Percentiles rank a stretch among this genome's conserved stretches.
Conservation (phyloP, 2,329 filamentous ascomycete genomes). For the Falciphora oryzae region DNA sequence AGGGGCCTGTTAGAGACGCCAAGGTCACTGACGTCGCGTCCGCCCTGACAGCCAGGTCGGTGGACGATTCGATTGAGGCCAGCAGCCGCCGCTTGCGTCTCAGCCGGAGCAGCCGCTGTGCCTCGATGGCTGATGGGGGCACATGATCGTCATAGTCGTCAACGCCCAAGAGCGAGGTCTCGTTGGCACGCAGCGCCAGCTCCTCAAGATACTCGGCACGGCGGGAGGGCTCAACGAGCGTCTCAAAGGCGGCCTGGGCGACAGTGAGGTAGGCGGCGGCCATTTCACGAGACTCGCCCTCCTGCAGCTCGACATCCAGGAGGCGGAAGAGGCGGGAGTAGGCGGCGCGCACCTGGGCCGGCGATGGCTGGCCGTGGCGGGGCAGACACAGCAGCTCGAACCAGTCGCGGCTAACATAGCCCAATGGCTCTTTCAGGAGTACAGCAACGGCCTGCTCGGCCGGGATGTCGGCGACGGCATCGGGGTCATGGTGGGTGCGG, state of each 20-base stretch:
- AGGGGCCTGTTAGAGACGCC: background rate
- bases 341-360: slow-evolving; percentile 34
- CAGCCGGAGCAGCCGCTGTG: slow-evolving; percentile 15
- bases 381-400: slow-evolving; percentile 42
- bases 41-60: slow-evolving; percentile 33
- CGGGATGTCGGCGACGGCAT: slow-evolving; percentile 14
- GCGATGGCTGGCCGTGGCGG: slow-evolving; percentile 23
- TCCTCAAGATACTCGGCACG: slow-evolving; percentile 32
- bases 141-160: slow-evolving; percentile 16
- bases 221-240: slow-evolving; percentile 37
- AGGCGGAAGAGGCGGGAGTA: slow-evolving; percentile 39
- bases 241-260: slow-evolving; percentile 40
- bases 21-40: slow-evolving; percentile 21
- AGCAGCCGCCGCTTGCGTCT: slow-evolving; percentile 11
- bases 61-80: slow-evolving; percentile 22
- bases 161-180: slow-evolving; percentile 15
- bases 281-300: slow-evolving; percentile 30
- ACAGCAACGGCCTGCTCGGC: slow-evolving; percentile 11
- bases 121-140: slow-evolving; percentile 18
- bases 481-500: slow-evolving; percentile 21
- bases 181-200: slow-evolving; percentile 9
- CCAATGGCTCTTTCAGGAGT: background rate
- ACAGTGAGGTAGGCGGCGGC: slow-evolving; percentile 35
- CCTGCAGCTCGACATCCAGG: slow-evolving; percentile 38
- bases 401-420: slow-evolving; percentile 25